Evolutionary conservation across 2,329 filamentous ascomycete genomes (phyloP), one percentile per base, ranked within the genome.

Genomic region (Ascosphaera pollenicola): DNA sequence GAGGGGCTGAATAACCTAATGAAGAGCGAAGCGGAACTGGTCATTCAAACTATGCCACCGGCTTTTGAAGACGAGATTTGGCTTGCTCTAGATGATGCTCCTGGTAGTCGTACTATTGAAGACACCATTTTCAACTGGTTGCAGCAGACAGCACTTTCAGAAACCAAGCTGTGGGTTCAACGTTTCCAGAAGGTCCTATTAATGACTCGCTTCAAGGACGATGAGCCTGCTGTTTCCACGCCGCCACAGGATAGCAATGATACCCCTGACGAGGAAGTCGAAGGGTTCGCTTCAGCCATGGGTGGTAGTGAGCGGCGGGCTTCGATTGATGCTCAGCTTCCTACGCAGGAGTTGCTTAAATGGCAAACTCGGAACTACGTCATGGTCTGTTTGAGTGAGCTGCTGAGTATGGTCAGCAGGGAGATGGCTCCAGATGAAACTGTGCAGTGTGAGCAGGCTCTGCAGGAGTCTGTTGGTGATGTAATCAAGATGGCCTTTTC

Each of bases 361-460:
- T 98, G 89, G 89, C 89, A 98, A 55, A 87, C 93, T 5, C 75
- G 82, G 26, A 84, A 84, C 1, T 95, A 95, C 58, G 85, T 84
- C 10, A 85, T 98, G 72, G 74, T 78, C 47, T 84, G 84, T 52
- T 66, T 98, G 35, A 77, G 74, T 46, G 83, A 93, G 45, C 71
- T 95, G 17, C 77, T 95, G 46, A 61, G 68, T 34, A 70, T 87
- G 40, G 73, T 92, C 19, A 73, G 70, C 43, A 87, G 84, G 55
- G 80, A 89, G 41, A 73, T 82, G 17, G 67, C 79, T 16, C 72
- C 77, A 21, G 78, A 84, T 43, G 79, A 81, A 26, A 78, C 84
- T 30, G 84, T 84, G 4, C 65, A 70, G 2, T 81, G 84, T 3
- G 79, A 91, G 51, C 59, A 69, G 36, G 81, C 78, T 3, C 62